Percentiles rank a stretch among this genome's conserved stretches.
Evolutionary conservation across 2,329 filamentous ascomycete genomes (phyloP).

Genomic region (Neophaeococcomyces mojaviensis): DNA sequence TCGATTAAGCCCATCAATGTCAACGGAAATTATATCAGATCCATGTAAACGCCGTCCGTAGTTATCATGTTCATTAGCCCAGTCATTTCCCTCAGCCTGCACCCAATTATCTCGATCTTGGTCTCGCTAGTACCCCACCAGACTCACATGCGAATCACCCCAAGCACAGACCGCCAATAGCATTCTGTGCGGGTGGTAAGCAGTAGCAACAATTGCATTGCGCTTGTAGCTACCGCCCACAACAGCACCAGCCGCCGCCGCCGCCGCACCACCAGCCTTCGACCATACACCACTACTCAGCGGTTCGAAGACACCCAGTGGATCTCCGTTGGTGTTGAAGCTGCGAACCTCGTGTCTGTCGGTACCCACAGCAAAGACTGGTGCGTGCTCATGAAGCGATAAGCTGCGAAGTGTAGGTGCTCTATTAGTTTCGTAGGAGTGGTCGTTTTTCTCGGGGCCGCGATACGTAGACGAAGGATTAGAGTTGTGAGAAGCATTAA

Average conservation of each 20-base stretch:
- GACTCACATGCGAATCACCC: conserved; percentile 81
- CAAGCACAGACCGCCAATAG: conserved; percentile 80
- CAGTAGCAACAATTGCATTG: conserved; percentile 76
- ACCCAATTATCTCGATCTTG: no score
- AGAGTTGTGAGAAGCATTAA: conserved; percentile 11
- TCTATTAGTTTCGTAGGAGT: background rate
- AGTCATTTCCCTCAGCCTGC: no score
- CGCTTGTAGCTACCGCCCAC: conserved; percentile 49
- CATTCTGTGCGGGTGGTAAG: conserved; percentile 92
- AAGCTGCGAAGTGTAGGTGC: conserved; percentile 58
- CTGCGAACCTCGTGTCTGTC: conserved; percentile 82
- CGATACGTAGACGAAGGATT: background rate
- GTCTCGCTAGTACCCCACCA: conserved; percentile 10
- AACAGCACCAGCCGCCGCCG: conserved; percentile 10
- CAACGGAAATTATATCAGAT: no score
- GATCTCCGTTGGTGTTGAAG: conserved; percentile 76
- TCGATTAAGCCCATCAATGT: no score
- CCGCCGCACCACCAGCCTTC: conserved; percentile 12
- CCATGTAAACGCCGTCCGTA: no score
- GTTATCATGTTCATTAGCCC: no score
- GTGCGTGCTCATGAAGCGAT: conserved; percentile 90
- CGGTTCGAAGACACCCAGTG: conserved; percentile 69
- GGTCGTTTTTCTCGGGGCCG: conserved; percentile 1
- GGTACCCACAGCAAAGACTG: conserved; percentile 88
- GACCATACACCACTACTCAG: conserved; percentile 15